Evolutionary conservation across 768 basidiomycete species (phyloP).

Genomic region (Sistotremastrum niveocremeum): DNA sequence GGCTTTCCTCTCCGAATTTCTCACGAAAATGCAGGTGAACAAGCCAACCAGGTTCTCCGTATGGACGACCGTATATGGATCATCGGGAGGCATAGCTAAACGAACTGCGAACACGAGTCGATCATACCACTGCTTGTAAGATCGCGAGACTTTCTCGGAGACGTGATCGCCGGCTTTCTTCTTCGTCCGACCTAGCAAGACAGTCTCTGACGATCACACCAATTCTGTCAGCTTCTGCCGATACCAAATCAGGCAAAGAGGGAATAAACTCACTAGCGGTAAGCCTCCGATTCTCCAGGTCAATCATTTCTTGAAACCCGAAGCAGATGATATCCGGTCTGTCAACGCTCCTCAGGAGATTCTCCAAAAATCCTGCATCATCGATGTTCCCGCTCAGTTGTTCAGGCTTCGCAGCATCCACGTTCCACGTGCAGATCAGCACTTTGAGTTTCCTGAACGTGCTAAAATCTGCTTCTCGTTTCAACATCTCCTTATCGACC

Average conservation of each 20-base stretch:
- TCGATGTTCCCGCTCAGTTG: conserved; percentile 46
- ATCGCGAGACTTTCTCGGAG: conserved; percentile 73
- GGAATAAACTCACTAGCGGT: conserved; percentile 41
- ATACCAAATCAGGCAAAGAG: neutral
- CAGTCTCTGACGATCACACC: conserved; percentile 38
- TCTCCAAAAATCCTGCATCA: conserved; percentile 74
- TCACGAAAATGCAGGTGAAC: conserved; percentile 43
- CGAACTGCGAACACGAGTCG: conserved; percentile 59
- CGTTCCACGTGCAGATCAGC: conserved; percentile 85
- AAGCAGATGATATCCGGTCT: conserved; percentile 83
- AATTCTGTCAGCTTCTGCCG: neutral
- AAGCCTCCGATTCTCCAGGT: conserved; percentile 86
- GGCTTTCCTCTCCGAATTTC: conserved; percentile 35
- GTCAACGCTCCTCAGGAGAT: conserved; percentile 58
- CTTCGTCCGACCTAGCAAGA: conserved; percentile 65
- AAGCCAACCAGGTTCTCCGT: conserved; percentile 86
- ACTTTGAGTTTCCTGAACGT: conserved; percentile 64
- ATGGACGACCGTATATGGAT: conserved; percentile 68
- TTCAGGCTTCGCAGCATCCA: conserved; percentile 78
- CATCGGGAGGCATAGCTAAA: conserved; percentile 54
- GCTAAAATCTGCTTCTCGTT: conserved; percentile 65
- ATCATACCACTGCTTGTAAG: conserved; percentile 87
- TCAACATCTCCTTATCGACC: conserved; percentile 73
- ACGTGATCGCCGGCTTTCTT: conserved; percentile 45
- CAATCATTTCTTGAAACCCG: conserved; percentile 93